Evolutionary conservation across 2,329 filamentous ascomycete species (phyloP), one percentile per base, ranked within the genome.

Genomic region (Hypoxylon sp.): DNA sequence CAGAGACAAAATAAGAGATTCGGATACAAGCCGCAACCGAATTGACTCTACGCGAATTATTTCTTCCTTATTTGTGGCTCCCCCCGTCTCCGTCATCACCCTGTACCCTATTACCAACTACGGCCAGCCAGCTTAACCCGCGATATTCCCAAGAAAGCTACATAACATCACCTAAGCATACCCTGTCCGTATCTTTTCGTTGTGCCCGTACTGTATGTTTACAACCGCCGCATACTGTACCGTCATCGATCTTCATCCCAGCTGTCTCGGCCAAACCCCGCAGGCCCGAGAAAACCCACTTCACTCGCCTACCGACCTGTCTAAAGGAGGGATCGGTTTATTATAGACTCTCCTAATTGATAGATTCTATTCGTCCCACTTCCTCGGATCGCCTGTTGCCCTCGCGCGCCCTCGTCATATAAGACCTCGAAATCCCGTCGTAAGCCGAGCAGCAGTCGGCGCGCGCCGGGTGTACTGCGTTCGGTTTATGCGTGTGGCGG

Each of bases 371-470:
- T 57, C 51, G 63, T 61, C 65, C 67, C 64, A 70, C 69, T 70
- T 69, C 56, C 60, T 53, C 52, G 54, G 60, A 46, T 59, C 61
- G 54, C 61, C 58, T 70, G 62, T 60, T 62, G 42, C 60, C 59
- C 59, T 56, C 53, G 46, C 64, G 67, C 69, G 57, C 55, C 55
- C 48, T 63, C 65, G 17, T 66, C 63, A 17, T 69, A 70, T 74
- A 76, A 76, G 69, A 72, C 77, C 74, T 74, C 73, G 65, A 74
- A 77, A 75, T 68, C 73, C 77, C 77, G 77, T 70, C 73, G 77
- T 74, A 77, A 79, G 73, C 77, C 77, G 77, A 78, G 72, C 71
- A 61, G 58, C 61, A 39, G 57, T 70, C 68, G 68, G 68, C 62
- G 65, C 65, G 58, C 65, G 65, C 42, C 54, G 67, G 63, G 64